Evolutionary conservation across 139 green algal species (phyloP).

Genomic region (Microglena sp.): DNA sequence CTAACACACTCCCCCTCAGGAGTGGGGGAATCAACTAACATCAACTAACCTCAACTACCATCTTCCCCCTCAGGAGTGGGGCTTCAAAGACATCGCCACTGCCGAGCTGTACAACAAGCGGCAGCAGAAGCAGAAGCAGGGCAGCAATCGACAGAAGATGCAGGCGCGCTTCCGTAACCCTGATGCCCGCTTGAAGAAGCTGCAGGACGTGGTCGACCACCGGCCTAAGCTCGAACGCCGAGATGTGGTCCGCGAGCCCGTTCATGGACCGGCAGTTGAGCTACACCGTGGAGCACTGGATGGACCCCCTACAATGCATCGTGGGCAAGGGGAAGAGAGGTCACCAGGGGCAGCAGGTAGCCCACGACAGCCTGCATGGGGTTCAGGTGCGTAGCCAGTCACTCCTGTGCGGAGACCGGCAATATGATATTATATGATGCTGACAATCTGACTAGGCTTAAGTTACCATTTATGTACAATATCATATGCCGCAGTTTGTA

Average conservation of each 20-base stretch:
- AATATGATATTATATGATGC: too few species aligned
- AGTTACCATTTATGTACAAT: too few species aligned
- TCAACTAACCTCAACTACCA: too few species aligned
- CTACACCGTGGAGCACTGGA: conserved; percentile 2
- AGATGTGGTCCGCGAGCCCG: not conserved
- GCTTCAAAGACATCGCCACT: conserved; percentile 41
- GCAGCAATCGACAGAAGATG: not conserved
- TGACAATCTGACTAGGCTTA: too few species aligned
- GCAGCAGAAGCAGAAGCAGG: conserved; percentile 23
- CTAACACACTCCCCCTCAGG: too few species aligned
- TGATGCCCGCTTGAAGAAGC: not conserved
- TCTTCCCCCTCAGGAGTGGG: conserved; percentile 32
- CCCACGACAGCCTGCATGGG: not conserved
- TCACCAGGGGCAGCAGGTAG: not conserved
- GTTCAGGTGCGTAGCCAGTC: not conserved
- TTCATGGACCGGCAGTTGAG: not conserved
- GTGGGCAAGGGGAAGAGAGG: not conserved
- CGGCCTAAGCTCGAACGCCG: not conserved
- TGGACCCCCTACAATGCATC: not conserved
- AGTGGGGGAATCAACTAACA: too few species aligned
- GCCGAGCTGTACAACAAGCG: conserved; percentile 41
- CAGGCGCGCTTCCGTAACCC: conserved; percentile 1
- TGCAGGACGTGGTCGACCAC: conserved; percentile 7
- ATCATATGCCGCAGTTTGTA: too few species aligned
- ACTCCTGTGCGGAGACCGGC: too few species aligned